phyloP scores from a whole-genome alignment of 352 stramenopile species.

The Globisporangium apiculatum region DNA sequence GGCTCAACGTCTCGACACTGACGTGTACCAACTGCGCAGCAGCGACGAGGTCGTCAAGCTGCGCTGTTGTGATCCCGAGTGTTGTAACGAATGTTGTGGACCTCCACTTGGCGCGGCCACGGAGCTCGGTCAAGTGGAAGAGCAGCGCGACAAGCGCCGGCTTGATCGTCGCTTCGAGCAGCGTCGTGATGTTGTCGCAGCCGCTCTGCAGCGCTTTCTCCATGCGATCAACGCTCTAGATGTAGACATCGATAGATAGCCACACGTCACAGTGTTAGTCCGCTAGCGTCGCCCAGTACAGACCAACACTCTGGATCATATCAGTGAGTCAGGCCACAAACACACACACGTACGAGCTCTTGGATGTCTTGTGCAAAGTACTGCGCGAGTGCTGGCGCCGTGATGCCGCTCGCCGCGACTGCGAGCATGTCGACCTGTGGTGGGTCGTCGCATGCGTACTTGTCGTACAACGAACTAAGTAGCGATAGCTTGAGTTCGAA shows the following conservation, averaged over 20 bases:
- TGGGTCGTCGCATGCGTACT: conserved; percentile 55
- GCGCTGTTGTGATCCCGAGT: conserved; percentile 28
- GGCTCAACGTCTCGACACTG: conserved; percentile 32
- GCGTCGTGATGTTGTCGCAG: conserved; percentile 24
- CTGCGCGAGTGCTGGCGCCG: conserved; percentile 52
- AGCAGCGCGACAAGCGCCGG: conserved; percentile 25
- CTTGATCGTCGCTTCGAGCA: conserved; percentile 36
- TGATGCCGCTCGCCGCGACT: conserved; percentile 46
- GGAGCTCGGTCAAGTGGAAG: conserved; percentile 48
- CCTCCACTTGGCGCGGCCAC: conserved; percentile 45
- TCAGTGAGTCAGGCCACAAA: too few species aligned
- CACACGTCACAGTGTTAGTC: not conserved
- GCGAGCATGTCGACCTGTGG: conserved; percentile 75
- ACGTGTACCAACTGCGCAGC: conserved; percentile 28
- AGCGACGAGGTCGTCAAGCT: conserved; percentile 31
- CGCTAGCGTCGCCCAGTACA: not conserved
- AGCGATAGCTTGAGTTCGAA: conserved; percentile 78
- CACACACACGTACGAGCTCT: conserved; percentile 44
- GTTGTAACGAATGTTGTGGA: conserved; percentile 16
- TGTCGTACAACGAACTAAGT: conserved; percentile 68
- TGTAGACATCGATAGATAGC: not conserved
- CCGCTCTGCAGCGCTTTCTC: conserved; percentile 39
- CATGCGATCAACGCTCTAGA: conserved; percentile 53
- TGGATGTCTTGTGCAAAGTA: conserved; percentile 83
- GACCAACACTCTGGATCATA: too few species aligned